phyloP scores from a whole-genome alignment of 192 early-diverging fungal species.

The Umbelopsis sp. region DNA sequence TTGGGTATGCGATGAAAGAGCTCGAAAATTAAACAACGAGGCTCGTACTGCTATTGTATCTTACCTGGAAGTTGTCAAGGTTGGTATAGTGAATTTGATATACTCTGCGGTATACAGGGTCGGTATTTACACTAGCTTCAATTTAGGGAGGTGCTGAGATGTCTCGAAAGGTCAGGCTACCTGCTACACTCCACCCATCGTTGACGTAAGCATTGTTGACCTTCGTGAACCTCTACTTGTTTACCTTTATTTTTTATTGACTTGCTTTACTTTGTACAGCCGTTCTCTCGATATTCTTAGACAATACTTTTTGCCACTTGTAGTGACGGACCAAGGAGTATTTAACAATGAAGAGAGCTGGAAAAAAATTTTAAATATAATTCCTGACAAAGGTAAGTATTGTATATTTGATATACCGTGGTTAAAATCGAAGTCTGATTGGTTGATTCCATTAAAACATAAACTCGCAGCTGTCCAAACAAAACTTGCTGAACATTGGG shows the following conservation, averaged over 20 bases:
- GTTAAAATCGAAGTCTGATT: neutral
- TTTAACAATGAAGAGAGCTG: slow-evolving; percentile 63
- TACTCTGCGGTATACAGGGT: neutral
- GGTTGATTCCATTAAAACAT: neutral
- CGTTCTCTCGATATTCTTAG: slow-evolving; percentile 65
- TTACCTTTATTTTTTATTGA: neutral
- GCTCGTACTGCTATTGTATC: slow-evolving; percentile 81
- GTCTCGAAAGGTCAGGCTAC: slow-evolving; percentile 72
- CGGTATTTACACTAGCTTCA: neutral
- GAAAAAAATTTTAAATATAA: slow-evolving; percentile 73
- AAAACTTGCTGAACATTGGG: slow-evolving; percentile 44
- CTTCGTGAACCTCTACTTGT: neutral
- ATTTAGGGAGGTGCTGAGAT: slow-evolving; percentile 72
- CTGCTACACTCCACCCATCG: slow-evolving; percentile 69
- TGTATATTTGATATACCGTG: too few relatives aligned
- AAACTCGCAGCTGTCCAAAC: slow-evolving; percentile 27
- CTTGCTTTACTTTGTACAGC: slow-evolving; percentile 28
- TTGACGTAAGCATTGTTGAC: slow-evolving; percentile 47
- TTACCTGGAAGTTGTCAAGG: slow-evolving; percentile 80
- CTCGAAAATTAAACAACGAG: slow-evolving; percentile 74
- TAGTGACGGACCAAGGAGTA: slow-evolving; percentile 76
- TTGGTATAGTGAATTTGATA: neutral
- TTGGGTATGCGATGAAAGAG: slow-evolving; percentile 94
- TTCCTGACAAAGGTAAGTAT: slow-evolving; percentile 75
- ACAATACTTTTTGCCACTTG: slow-evolving; percentile 71